Evolutionary conservation across 768 basidiomycete species (phyloP).

Genomic region (Agrocybe pediades): DNA sequence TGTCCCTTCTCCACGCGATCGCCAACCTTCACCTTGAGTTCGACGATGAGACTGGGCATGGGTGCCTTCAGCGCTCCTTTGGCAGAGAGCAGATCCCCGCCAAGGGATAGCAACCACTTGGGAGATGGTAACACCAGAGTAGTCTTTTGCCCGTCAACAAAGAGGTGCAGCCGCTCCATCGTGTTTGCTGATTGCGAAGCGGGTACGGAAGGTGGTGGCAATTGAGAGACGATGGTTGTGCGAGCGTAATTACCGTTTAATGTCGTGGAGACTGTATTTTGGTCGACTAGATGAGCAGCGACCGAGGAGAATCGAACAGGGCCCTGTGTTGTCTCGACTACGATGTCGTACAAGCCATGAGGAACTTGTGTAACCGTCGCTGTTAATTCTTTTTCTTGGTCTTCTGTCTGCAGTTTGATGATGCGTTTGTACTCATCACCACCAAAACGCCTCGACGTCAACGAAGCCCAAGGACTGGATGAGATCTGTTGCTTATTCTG

Average conservation of each 20-base stretch:
- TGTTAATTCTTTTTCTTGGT: conserved; percentile 39
- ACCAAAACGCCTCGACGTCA: conserved; percentile 77
- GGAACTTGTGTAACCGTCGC: conserved; percentile 40
- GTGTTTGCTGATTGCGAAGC: conserved; percentile 56
- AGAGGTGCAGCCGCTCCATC: conserved; percentile 78
- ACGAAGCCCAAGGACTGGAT: conserved; percentile 64
- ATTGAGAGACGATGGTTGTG: conserved; percentile 78
- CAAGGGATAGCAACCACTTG: conserved; percentile 67
- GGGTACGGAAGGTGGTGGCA: conserved; percentile 51
- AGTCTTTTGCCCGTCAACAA: conserved; percentile 62
- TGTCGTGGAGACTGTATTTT: conserved; percentile 54
- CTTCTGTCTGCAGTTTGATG: conserved; percentile 64
- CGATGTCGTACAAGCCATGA: conserved; percentile 54
- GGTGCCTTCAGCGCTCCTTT: conserved; percentile 78
- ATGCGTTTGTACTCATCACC: conserved; percentile 68
- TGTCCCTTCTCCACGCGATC: conserved; percentile 82
- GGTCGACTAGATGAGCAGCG: conserved; percentile 55
- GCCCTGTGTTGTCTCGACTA: conserved; percentile 36
- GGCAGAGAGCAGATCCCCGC: conserved; percentile 56
- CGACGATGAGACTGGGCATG: conserved; percentile 94
- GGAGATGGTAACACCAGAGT: conserved; percentile 71
- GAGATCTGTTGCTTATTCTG: conserved; percentile 30
- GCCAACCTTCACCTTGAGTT: conserved; percentile 77
- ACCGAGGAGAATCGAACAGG: conserved; percentile 48
- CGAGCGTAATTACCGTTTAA: conserved; percentile 49